These are phyloP conservation scores for Hypoxylon sp. DNA, from an alignment of 2,329 filamentous ascomycete species.

Conservation along the genomic window DNA sequence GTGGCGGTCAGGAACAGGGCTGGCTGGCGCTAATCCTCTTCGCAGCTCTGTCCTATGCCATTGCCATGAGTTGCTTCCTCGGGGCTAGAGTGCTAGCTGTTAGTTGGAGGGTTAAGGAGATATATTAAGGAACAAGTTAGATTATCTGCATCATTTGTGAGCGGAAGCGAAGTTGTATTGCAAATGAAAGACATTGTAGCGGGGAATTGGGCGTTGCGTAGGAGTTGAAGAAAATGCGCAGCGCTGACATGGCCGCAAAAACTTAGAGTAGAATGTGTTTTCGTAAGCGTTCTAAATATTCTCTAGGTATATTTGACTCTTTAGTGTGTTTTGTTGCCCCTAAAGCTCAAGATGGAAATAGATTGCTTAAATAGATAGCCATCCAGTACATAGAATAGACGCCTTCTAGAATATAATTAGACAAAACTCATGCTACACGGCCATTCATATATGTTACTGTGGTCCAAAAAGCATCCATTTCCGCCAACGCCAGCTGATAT, in stretches of 20 bases:
- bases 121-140: constrained; percentile 38
- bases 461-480: neutral
- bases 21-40: constrained; percentile 51
- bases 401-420: constrained; percentile 4
- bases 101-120: constrained; percentile 49
- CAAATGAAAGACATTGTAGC: neutral
- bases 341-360: neutral
- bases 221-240: neutral
- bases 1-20: constrained; percentile 41
- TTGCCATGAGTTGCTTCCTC: constrained; percentile 52
- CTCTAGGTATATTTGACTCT: neutral
- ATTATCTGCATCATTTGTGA: neutral
- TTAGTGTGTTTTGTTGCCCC: neutral
- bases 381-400: neutral
- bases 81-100: constrained; percentile 50
- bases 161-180: neutral
- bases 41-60: constrained; percentile 50
- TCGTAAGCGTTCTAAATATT: neutral
- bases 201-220: neutral
- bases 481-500: neutral
- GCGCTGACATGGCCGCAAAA: neutral
- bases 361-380: neutral
- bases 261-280: neutral
- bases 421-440: constrained; percentile 1
- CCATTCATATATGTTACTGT: neutral